Conservation (phyloP, 768 basidiomycete species). For the Leccinum pellstonianum region DNA sequence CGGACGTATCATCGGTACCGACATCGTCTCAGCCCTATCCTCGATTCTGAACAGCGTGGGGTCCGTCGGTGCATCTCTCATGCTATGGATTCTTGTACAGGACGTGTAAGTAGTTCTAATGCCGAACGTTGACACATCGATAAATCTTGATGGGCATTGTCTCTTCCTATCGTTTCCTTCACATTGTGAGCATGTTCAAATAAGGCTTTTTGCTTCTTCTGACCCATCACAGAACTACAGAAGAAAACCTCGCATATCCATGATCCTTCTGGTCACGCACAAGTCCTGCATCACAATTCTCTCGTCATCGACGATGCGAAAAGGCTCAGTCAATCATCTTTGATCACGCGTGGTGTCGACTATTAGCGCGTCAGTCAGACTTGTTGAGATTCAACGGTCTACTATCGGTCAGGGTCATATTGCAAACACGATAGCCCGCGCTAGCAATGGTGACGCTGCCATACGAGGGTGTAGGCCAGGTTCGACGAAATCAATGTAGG, state of each 20-base stretch:
- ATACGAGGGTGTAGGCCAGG: too few relatives aligned
- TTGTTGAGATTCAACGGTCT: slow-evolving; percentile 3
- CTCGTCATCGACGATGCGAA: slow-evolving; percentile 6
- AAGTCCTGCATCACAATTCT: background rate
- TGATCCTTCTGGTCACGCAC: background rate
- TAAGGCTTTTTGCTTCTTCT: background rate
- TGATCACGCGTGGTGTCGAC: background rate
- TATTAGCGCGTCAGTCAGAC: background rate
- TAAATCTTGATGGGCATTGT: background rate
- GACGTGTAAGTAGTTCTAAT: background rate
- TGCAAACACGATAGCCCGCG: background rate
- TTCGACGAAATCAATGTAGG: too few relatives aligned
- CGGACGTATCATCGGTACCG: slow-evolving; percentile 56
- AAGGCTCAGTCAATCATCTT: background rate
- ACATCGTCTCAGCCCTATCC: slow-evolving; percentile 60
- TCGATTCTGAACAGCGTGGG: slow-evolving; percentile 55
- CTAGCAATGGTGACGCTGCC: slow-evolving; percentile 2
- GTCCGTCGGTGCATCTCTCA: slow-evolving; percentile 55
- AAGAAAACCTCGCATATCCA: background rate
- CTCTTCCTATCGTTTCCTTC: too few relatives aligned
- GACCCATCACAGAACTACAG: background rate
- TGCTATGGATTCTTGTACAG: slow-evolving; percentile 58
- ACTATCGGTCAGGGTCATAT: slow-evolving; percentile 7
- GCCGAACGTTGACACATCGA: too few relatives aligned
- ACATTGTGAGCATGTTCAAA: background rate